Evolutionary conservation across 352 stramenopile species (phyloP), one percentile per base, ranked within the genome.

Genomic region (Pythium dissotocum): DNA sequence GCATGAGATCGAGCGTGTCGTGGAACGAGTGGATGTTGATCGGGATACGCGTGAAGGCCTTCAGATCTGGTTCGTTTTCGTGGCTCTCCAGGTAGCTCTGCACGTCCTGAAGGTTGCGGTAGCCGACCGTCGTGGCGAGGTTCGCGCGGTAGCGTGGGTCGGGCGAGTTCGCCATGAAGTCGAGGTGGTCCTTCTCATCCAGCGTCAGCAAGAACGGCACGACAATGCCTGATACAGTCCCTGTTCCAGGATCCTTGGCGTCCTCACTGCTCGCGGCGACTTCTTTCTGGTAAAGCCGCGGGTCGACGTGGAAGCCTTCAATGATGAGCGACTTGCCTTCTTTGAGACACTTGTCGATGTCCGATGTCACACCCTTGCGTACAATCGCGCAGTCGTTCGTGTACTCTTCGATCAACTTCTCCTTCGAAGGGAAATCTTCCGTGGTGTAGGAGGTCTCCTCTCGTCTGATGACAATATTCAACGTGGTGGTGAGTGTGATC

Each of bases 321-420:
- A 96, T 87, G 66, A 96, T 91, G 52, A 96, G 77, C 53, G 88
- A 96, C 76, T 96, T 96, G 69, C 88, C 88, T 65, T 96, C 88
- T 62, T 94, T 96, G 5, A 96, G 74, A 52, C 88, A 96, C 68
- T 96, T 96, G 72, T 93, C 83, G 62, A 96, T 92, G 65, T 96
- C 88, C 6, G 85, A 92, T 32, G 75, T 82, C n/a, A 96, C 86
- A 10, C 88, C 88, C 42, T 91, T 83, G 61, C 88, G 82, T 18
- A 96, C 88, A 26, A 94, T 80, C 42, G 81, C 77, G 51, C 88
- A 96, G 67, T 96, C 88, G 35, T 85, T 88, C 35, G 75, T 77
- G 69, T 96, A 96, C 61, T 90, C 79, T 26, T 70, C 56, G 10
- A 96, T 72, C 1, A 96, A 75, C 36, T 77, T 76, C 12, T 87